Conservation (phyloP, 163 green algal genomes). For the Smithsoniella earleae region DNA sequence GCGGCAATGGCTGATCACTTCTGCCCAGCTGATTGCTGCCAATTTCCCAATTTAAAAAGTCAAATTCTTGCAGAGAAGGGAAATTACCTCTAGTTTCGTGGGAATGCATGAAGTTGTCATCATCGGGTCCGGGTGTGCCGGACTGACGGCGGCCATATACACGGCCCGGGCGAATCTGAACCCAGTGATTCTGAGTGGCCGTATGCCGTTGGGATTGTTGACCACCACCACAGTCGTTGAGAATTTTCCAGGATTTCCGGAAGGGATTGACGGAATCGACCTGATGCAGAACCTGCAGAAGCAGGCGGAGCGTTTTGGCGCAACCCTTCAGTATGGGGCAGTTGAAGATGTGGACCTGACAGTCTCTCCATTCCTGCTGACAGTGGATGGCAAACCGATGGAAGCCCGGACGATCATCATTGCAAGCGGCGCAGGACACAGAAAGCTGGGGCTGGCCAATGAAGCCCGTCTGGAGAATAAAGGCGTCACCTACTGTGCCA, state of each 20-base stretch:
- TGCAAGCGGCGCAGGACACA: slow-evolving; percentile 42
- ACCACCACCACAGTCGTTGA: slow-evolving; percentile 84
- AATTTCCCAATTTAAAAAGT: too few relatives aligned
- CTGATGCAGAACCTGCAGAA: slow-evolving; percentile 64
- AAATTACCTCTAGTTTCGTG: too few relatives aligned
- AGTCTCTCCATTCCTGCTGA: slow-evolving; percentile 56
- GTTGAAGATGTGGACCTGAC: slow-evolving; percentile 66
- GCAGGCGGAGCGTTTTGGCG: slow-evolving; percentile 70
- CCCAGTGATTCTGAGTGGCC: slow-evolving; percentile 80
- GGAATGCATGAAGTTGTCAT: too few relatives aligned
- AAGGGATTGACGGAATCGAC: slow-evolving; percentile 73
- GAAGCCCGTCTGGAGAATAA: slow-evolving; percentile 67
- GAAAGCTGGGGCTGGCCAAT: slow-evolving; percentile 59
- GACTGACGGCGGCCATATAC: slow-evolving; percentile 79
- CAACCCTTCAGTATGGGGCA: slow-evolving; percentile 72
- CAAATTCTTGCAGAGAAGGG: too few relatives aligned
- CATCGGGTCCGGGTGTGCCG: slow-evolving; percentile 68
- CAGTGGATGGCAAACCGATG: slow-evolving; percentile 34
- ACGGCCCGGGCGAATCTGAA: slow-evolving; percentile 72
- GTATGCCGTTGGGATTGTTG: slow-evolving; percentile 77
- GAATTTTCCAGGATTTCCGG: slow-evolving; percentile 68
- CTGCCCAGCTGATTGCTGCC: too few relatives aligned
- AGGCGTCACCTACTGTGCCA: slow-evolving; percentile 80
- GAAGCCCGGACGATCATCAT: slow-evolving; percentile 66
- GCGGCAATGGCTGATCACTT: too few relatives aligned